Base-by-base conservation (phyloP, 2,329 filamentous ascomycete species). In the Cladosporium sp. region DNA sequence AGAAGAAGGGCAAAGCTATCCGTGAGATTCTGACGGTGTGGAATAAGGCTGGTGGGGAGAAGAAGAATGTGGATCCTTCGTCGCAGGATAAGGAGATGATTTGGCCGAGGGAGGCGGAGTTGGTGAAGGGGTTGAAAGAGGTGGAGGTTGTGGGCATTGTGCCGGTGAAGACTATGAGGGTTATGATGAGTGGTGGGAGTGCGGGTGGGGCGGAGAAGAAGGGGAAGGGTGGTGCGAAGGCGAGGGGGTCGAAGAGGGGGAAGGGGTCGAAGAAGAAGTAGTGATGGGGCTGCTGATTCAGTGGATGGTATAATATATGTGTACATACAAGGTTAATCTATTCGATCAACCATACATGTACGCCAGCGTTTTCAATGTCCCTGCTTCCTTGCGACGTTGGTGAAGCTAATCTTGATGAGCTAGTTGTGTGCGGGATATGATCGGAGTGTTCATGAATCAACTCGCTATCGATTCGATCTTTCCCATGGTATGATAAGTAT, bases 1-100 rank as follows among this genome's bases (percentile, higher is more conserved):
- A 89, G 69, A 99, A 98, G 84, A 97, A 97, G 80, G 94, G 95
- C 11, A 98, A 97, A 76, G 93, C 93, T 0, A 88, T 97, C 57
- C 92, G 91, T 76, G 94, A 98, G 78, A 89, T 98, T 34, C 79
- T 98, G n/a, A 88, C 89, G 58, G 85, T 86, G 66, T 97, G 94
- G 93, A 85, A 89, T 69, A 78, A 83, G 23, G 92, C 88, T 58
- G 86, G 88, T 7, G 82, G 81, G 62, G 82, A 82, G 58, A 68
- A 74, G 8, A 79, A 77, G 67, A 78, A 76, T 26, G 67, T 80
- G 8, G 82, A 84, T 65, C 71, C 78, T 64, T 79, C 79, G 61
- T 80, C 80, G 64, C 78, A 82, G 67, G 82, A 83, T 72, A 83
- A 82, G 13, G 92, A 96, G 81, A 86, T 85, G 73, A 91, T 96